Evolutionary conservation across 2,329 filamentous ascomycete genomes (phyloP).

Genomic region (Aspergillus oerlinghausenensis): DNA sequence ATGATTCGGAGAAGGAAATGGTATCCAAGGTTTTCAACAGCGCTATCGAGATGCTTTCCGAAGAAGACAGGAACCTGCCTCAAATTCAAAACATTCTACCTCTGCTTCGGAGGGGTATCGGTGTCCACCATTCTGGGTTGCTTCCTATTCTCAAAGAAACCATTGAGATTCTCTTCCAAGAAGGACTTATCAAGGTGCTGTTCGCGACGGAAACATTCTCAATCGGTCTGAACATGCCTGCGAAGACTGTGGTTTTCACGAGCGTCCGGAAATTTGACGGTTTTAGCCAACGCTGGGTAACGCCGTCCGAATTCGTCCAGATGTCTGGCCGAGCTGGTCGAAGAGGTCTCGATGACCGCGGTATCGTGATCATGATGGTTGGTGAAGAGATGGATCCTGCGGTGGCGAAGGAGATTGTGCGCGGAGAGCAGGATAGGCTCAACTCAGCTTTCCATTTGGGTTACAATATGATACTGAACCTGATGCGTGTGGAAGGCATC

Average conservation of each 20-base stretch:
- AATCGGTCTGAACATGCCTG: slow-evolving; percentile 97
- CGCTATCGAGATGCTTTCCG: slow-evolving; percentile 86
- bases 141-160: slow-evolving; percentile 96
- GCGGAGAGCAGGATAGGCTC: slow-evolving; percentile 91
- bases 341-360: slow-evolving; percentile 93
- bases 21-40: slow-evolving; percentile 91
- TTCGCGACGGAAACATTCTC: slow-evolving; percentile 99
- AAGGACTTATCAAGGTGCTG: slow-evolving; percentile 93
- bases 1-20: slow-evolving; percentile 91
- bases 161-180: slow-evolving; percentile 97
- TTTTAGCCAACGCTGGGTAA: slow-evolving; percentile 71
- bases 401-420: slow-evolving; percentile 90
- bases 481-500: slow-evolving; percentile 97
- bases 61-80: slow-evolving; percentile 81
- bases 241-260: slow-evolving; percentile 98
- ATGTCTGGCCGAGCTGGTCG: slow-evolving; percentile 97
- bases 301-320: slow-evolving; percentile 93
- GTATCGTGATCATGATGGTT: slow-evolving; percentile 99
- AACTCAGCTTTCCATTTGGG: slow-evolving; percentile 97
- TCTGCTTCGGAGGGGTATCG: slow-evolving; percentile 83
- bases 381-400: slow-evolving; percentile 93
- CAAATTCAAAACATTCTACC: slow-evolving; percentile 91
- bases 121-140: slow-evolving; percentile 93
- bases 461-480: slow-evolving; percentile 98
- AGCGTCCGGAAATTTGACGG: slow-evolving; percentile 95